Evolutionary conservation across 2,329 filamentous ascomycete species (phyloP).

Genomic region (Diaporthe sp.): DNA sequence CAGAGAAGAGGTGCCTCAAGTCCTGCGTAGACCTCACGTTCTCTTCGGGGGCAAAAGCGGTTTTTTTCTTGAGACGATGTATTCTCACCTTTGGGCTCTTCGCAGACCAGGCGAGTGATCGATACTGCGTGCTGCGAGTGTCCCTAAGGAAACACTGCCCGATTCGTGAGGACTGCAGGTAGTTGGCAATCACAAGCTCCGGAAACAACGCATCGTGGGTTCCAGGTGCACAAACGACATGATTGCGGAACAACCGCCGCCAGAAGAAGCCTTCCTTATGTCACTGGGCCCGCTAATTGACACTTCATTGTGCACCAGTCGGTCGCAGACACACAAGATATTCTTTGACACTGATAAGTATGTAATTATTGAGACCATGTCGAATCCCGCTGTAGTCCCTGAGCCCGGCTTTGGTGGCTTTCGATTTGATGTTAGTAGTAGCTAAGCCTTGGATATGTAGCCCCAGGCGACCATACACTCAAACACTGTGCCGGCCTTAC

Average conservation of each 20-base stretch:
- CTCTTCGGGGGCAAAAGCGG: too few species aligned
- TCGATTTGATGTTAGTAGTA: neutral
- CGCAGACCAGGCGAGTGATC: neutral
- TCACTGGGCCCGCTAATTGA: neutral
- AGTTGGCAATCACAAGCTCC: neutral
- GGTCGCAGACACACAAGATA: neutral
- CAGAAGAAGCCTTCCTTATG: neutral
- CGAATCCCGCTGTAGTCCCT: neutral
- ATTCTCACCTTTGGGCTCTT: neutral
- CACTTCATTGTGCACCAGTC: neutral
- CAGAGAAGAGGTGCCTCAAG: neutral
- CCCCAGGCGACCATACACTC: slow-evolving; percentile 95
- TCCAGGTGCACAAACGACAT: neutral
- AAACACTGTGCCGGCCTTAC: slow-evolving; percentile 88
- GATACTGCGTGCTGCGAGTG: neutral
- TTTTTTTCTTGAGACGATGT: neutral
- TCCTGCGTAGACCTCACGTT: neutral
- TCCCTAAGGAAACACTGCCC: too few species aligned
- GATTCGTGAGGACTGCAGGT: neutral
- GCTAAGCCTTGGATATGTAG: slow-evolving; percentile 87
- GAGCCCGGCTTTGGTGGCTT: neutral
- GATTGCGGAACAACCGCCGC: neutral
- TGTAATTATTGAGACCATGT: neutral
- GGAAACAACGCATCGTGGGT: neutral
- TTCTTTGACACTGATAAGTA: neutral